Evolutionary conservation across 805 yeast species (phyloP).

Genomic region (Kuraishia piskuri): DNA sequence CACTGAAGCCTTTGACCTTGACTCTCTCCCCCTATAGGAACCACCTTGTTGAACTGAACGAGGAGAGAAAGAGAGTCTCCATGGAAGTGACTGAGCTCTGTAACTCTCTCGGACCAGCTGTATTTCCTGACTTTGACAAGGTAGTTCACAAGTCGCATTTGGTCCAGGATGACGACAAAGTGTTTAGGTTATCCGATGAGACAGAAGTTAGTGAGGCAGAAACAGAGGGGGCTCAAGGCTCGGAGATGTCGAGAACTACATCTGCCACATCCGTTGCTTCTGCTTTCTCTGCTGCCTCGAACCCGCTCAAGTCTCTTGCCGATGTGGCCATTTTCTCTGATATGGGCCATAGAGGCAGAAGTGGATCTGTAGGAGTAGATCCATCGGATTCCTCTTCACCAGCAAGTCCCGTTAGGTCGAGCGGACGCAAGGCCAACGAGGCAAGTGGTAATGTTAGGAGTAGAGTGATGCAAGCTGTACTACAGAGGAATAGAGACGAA

Average conservation of each 20-base stretch:
- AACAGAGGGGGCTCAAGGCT: constrained; percentile 13
- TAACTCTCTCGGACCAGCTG: constrained; percentile 73
- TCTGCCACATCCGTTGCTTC: constrained; percentile 2
- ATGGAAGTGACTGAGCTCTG: constrained; percentile 72
- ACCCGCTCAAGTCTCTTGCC: constrained; percentile 17
- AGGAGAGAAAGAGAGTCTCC: constrained; percentile 53
- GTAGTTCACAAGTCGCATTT: constrained; percentile 2
- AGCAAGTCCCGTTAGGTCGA: neutral
- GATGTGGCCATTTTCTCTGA: constrained; percentile 26
- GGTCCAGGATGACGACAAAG: neutral
- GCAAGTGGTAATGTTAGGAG: neutral
- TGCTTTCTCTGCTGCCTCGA: constrained; percentile 7
- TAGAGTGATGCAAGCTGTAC: neutral
- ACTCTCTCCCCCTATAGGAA: constrained; percentile 45
- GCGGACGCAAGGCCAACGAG: neutral
- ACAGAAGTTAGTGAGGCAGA: constrained; percentile 12
- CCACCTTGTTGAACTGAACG: constrained; percentile 46
- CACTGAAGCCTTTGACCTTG: constrained; percentile 67
- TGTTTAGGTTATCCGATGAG: constrained; percentile 9
- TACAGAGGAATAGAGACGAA: neutral
- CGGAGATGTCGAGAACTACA: constrained; percentile 6
- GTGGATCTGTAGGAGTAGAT: neutral
- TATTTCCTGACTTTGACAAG: constrained; percentile 72
- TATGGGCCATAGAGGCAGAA: constrained; percentile 9
- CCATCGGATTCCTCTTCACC: neutral